A percentile compares a stretch with the other conserved stretches of the same genome.
These are phyloP conservation scores for Ascochyta pisi DNA, from an alignment of 2,329 filamentous ascomycete genomes.

Conservation along the genomic window DNA sequence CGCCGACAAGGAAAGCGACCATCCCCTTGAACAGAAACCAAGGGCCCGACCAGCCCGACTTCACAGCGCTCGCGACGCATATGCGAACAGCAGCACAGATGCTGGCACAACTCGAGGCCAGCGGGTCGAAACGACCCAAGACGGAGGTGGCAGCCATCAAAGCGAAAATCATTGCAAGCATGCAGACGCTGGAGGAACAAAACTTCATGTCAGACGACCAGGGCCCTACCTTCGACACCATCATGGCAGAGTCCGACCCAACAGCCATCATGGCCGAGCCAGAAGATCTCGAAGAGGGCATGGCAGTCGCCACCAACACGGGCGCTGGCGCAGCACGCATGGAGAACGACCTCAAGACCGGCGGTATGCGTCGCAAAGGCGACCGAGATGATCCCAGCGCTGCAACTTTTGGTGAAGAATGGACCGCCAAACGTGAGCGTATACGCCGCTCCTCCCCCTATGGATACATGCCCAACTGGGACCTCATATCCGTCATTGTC, in stretches of 20 bases:
- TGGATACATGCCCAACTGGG: conserved; percentile 90
- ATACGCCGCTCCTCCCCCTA: conserved; percentile 84
- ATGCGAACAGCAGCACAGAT: conserved; percentile 89
- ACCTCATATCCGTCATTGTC: conserved; percentile 84
- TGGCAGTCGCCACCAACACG: conserved; percentile 63
- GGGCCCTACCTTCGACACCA: conserved; percentile 79
- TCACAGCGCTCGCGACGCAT: conserved; percentile 82
- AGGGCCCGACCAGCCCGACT: conserved; percentile 75
- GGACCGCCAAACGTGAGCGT: conserved; percentile 83
- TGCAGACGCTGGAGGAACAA: conserved; percentile 86
- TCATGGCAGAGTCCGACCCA: conserved; percentile 75
- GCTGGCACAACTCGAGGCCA: conserved; percentile 82
- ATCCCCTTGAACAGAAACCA: conserved; percentile 60
- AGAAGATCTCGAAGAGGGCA: conserved; percentile 64
- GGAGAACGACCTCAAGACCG: conserved; percentile 90
- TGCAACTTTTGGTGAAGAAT: conserved; percentile 85
- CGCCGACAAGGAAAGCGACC: conserved; percentile 66
- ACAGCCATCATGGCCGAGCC: conserved; percentile 56
- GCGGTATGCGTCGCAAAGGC: conserved; percentile 78
- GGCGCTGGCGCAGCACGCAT: conserved; percentile 81
- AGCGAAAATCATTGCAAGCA: conserved; percentile 86
- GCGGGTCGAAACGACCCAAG: conserved; percentile 78
- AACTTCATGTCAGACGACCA: conserved; percentile 78
- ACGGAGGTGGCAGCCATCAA: conserved; percentile 84
- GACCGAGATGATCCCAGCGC: conserved; percentile 86